These are phyloP conservation scores for Apophysomyces trapeziformis DNA, from an alignment of 371 early-diverging fungal species.

Conservation along the genomic window DNA sequence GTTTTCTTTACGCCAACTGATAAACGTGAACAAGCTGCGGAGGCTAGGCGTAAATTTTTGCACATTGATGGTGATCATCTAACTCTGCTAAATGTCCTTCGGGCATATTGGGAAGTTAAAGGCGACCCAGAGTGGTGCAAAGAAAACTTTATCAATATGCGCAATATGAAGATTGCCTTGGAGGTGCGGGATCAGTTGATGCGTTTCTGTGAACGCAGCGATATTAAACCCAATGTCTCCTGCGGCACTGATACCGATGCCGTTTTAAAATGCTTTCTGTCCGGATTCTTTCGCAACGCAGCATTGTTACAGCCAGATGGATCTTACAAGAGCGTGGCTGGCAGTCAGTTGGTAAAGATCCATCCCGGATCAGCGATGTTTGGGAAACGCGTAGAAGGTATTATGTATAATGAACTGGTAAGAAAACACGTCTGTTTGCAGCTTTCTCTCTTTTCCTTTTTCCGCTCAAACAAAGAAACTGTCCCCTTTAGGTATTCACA, in stretches of 20 bases:
- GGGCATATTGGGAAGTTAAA: constrained; percentile 76
- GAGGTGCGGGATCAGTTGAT: constrained; percentile 88
- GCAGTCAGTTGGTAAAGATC: constrained; percentile 75
- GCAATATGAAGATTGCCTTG: constrained; percentile 86
- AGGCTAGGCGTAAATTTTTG: constrained; percentile 76
- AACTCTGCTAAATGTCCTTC: constrained; percentile 83
- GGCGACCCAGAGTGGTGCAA: constrained; percentile 88
- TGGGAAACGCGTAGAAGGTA: constrained; percentile 73
- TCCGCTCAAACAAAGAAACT: not conserved
- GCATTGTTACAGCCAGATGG: constrained; percentile 91
- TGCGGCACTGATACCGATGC: constrained; percentile 76
- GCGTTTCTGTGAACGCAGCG: constrained; percentile 72
- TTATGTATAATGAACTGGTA: constrained; percentile 94
- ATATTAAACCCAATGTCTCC: constrained; percentile 64
- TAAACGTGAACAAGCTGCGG: constrained; percentile 86
- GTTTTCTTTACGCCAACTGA: constrained; percentile 87
- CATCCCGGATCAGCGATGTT: constrained; percentile 91
- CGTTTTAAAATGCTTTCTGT: constrained; percentile 82
- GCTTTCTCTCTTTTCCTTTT: not conserved
- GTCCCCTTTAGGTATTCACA: constrained; percentile 71
- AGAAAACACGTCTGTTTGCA: constrained; percentile 8
- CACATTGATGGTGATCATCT: constrained; percentile 91
- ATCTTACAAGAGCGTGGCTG: constrained; percentile 80
- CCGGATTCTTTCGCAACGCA: constrained; percentile 91
- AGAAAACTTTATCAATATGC: constrained; percentile 85